Evolutionary conservation across 2,329 filamentous ascomycete species (phyloP).

Genomic region (Pezicula rhizophila): DNA sequence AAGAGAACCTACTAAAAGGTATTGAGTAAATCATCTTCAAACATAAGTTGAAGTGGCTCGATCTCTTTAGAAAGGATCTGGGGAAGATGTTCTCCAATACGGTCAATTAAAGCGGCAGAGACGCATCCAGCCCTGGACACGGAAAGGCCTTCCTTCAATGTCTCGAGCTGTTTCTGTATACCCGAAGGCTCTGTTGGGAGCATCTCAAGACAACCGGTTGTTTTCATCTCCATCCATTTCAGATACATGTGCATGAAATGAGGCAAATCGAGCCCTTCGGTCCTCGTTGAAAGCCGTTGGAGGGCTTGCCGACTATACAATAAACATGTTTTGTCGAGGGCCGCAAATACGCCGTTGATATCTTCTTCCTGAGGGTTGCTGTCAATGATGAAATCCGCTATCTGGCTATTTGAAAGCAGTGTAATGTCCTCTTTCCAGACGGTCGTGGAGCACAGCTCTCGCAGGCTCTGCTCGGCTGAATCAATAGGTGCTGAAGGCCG

Average conservation of each 20-base stretch:
- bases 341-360: background rate
- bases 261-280: no score
- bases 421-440: background rate
- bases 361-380: background rate
- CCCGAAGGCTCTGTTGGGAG: background rate
- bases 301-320: no score
- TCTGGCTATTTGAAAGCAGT: background rate
- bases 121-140: background rate
- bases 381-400: background rate
- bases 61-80: constrained; percentile 6
- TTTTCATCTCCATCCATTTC: no score
- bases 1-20: constrained; percentile 2
- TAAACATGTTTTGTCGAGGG: no score
- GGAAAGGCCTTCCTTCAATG: background rate
- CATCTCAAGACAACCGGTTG: no score
- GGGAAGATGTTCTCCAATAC: constrained; percentile 16
- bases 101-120: constrained; percentile 23
- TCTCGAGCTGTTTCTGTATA: background rate
- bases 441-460: background rate
- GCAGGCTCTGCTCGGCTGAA: background rate
- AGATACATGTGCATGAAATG: no score
- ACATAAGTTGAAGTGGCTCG: constrained; percentile 10
- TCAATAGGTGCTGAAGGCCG: background rate
- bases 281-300: no score
- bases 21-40: constrained; percentile 11